Percentiles rank a stretch among this genome's conserved stretches.
phyloP scores from a whole-genome alignment of 441 rosid species.

The Sinapis alba region DNA sequence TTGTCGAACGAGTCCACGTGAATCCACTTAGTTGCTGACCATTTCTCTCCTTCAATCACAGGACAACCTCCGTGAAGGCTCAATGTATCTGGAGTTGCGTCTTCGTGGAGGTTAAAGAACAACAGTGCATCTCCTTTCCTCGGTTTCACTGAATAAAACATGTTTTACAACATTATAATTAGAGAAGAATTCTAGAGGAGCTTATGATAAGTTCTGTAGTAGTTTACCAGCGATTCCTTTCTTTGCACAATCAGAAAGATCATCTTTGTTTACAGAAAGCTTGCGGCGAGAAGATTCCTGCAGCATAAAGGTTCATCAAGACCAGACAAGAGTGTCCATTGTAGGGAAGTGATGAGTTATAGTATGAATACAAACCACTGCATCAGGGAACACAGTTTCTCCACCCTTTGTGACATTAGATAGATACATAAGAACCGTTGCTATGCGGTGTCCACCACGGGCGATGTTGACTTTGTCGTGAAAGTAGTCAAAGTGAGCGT shows the following conservation, averaged over 20 bases:
- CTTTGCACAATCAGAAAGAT: slow-evolving; percentile 89
- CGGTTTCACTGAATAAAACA: slow-evolving; percentile 68
- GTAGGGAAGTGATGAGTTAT: not conserved
- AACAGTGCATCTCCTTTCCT: slow-evolving; percentile 86
- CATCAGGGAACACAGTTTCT: slow-evolving; percentile 89
- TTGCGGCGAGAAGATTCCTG: slow-evolving; percentile 72
- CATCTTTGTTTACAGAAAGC: slow-evolving; percentile 54
- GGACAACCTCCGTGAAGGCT: slow-evolving; percentile 98
- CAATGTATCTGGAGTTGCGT: slow-evolving; percentile 69
- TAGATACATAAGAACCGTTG: slow-evolving; percentile 92
- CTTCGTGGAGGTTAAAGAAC: slow-evolving; percentile 82
- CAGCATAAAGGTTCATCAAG: slow-evolving; percentile 19
- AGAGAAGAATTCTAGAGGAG: not conserved
- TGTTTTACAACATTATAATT: not conserved
- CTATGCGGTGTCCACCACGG: slow-evolving; percentile 92
- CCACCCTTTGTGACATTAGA: slow-evolving; percentile 88
- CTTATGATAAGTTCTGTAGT: not conserved
- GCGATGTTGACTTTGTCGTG: slow-evolving; percentile 86
- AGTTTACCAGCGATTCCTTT: slow-evolving; percentile 83
- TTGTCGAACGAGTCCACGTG: slow-evolving; percentile 89
- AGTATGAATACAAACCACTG: slow-evolving; percentile 60
- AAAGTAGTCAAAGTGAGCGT: slow-evolving; percentile 89
- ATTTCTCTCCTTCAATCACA: slow-evolving; percentile 93
- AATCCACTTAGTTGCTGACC: slow-evolving; percentile 99
- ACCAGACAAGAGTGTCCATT: not conserved